Evolutionary conservation across 805 yeast species (phyloP).

Genomic region (Wickerhamiella kurtzmanii): DNA sequence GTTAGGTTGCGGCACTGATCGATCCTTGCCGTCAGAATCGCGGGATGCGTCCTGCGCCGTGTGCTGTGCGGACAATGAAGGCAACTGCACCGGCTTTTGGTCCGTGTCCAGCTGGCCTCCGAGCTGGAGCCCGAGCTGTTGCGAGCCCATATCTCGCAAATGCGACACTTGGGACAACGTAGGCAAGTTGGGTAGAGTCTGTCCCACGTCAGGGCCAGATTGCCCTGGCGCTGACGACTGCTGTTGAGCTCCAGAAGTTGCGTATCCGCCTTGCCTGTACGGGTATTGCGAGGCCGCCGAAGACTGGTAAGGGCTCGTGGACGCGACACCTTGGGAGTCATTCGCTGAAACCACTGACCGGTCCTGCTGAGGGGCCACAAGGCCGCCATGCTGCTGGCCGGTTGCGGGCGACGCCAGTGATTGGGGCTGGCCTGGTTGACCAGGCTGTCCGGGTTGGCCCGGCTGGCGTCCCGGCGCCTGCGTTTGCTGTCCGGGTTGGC

Average conservation of each 20-base stretch:
- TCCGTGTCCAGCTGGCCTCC: neutral
- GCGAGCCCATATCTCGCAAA: neutral
- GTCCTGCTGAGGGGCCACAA: neutral
- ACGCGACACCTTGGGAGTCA: neutral
- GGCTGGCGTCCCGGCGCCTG: too few relatives aligned
- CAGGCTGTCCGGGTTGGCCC: too few relatives aligned
- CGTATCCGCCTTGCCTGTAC: neutral
- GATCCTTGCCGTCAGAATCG: neutral
- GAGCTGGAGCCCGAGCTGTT: neutral
- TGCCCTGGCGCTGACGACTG: too few relatives aligned
- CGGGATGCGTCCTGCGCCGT: neutral
- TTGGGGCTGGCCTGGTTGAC: too few relatives aligned
- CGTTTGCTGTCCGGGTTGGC: too few relatives aligned
- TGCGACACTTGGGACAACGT: neutral
- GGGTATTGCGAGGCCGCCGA: neutral
- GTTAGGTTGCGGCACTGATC: neutral
- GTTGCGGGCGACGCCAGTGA: too few relatives aligned
- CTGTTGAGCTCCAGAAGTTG: too few relatives aligned
- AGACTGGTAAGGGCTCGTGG: neutral
- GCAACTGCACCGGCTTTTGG: neutral
- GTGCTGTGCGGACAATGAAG: neutral
- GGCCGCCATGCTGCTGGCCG: neutral
- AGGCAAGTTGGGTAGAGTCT: neutral
- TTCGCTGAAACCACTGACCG: neutral
- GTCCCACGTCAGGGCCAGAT: neutral